These are phyloP conservation scores for Emergomyces africanus DNA, from an alignment of 2,329 filamentous ascomycete genomes.

Conservation along the genomic window DNA sequence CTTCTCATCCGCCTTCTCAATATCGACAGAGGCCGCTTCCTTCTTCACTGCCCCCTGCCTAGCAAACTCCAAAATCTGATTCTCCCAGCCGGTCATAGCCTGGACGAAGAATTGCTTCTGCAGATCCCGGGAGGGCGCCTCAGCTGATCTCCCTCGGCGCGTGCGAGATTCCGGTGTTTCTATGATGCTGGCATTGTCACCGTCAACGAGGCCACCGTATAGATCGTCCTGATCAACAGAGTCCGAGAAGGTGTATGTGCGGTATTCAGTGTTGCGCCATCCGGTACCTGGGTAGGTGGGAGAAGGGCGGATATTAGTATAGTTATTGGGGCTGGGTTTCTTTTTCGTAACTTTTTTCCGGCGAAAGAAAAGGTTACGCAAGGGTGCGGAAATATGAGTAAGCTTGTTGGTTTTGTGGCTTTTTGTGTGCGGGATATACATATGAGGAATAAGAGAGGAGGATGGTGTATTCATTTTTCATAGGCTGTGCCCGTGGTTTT, in stretches of 20 bases:
- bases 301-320: constrained; percentile 12
- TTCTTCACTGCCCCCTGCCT: constrained; percentile 5
- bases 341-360: constrained; percentile 11
- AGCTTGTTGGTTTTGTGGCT: neutral
- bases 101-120: constrained; percentile 28
- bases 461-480: too few relatives aligned
- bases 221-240: constrained; percentile 37
- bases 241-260: constrained; percentile 53
- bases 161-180: constrained; percentile 31
- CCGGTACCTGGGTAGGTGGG: constrained; percentile 44
- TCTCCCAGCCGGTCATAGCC: constrained; percentile 31
- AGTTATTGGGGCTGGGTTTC: constrained; percentile 10
- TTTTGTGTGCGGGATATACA: neutral
- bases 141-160: constrained; percentile 27
- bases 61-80: constrained; percentile 13
- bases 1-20: constrained; percentile 21
- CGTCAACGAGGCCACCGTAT: constrained; percentile 22
- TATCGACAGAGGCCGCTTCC: constrained; percentile 13
- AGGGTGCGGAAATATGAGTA: constrained; percentile 3
- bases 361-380: neutral
- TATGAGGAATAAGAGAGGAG: neutral
- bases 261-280: constrained; percentile 62
- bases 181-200: constrained; percentile 28
- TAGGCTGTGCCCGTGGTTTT: neutral
- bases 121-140: constrained; percentile 21